Evolutionary conservation across 140 eudicot genomes (phyloP), one percentile per base, ranked within the genome.

Genomic region (Stevia rebaudiana): DNA sequence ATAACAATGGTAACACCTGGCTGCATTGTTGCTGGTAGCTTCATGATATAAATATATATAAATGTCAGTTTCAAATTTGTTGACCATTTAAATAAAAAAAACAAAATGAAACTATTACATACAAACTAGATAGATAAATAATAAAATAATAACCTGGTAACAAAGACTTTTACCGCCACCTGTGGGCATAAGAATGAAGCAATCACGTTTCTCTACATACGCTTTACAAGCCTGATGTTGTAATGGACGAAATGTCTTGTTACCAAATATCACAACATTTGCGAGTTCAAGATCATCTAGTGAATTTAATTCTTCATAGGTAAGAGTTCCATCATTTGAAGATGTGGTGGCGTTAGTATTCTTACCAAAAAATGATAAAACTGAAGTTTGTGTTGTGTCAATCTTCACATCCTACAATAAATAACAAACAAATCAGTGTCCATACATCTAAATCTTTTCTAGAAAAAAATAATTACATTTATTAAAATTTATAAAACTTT

Each of bases 81-180:
- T 47, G 46, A 40, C 16, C 4, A 42, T 11, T 13, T 2, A 23
- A 17, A 60, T 61, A 4, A 46, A 47, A 47, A 43, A 60, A 22
- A 23, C 67, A 35, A 46, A 55, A 51, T 1, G 40, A 4, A 30
- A 68, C 57, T 23, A 39, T 53, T 47, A 22, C n/a, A 19, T 11
- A 25, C 9, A 28, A 15, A 65, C 19, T 30, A 35, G 8, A 70
- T 16, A 42, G 22, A 49, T 6, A 76, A 37, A 49, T 3, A 53
- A 3, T 73, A 49, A 77, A 3, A 42, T 70, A 3, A 37, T 42
- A n/a, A 92, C 98, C 98, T 92, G 98, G 76, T 92, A 92, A 73
- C 98, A 92, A 57, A 92, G 83, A 79, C 98, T 92, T 88, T 92
- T 92, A 50, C 98, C 98, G 49, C 98, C 98, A 43, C 98, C 98